These are phyloP conservation scores for Luvunga scandens DNA, from an alignment of 345 rosid genomes.

Conservation along the genomic window DNA sequence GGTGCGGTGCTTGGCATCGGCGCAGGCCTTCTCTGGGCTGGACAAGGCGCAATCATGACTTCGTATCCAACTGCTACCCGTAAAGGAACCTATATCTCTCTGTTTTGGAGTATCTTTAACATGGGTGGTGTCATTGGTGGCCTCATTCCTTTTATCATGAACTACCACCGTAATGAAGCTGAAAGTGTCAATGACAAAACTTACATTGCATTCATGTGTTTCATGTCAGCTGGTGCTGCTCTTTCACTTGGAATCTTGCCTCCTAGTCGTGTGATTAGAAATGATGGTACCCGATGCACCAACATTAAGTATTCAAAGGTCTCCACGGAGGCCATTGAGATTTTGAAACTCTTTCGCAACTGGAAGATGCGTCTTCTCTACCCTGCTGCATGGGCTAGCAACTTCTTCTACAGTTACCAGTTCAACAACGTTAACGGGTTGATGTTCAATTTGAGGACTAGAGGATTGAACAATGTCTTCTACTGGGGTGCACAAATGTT, in stretches of 20 bases:
- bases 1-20: slow-evolving; percentile 58
- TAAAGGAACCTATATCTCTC: slow-evolving; percentile 56
- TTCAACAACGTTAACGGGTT: slow-evolving; percentile 50
- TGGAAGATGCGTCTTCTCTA: slow-evolving; percentile 56
- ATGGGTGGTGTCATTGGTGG: slow-evolving; percentile 74
- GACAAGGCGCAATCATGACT: slow-evolving; percentile 73
- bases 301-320: slow-evolving; percentile 44
- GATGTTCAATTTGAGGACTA: slow-evolving; percentile 54
- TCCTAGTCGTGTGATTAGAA: slow-evolving; percentile 42
- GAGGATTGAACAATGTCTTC: slow-evolving; percentile 67
- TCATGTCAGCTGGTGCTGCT: slow-evolving; percentile 45
- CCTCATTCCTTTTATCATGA: slow-evolving; percentile 54
- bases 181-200: slow-evolving; percentile 54
- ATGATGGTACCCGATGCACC: slow-evolving; percentile 49
- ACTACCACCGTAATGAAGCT: slow-evolving; percentile 35
- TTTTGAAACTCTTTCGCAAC: slow-evolving; percentile 44
- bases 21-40: slow-evolving; percentile 71
- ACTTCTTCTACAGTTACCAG: slow-evolving; percentile 66
- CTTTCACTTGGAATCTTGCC: slow-evolving; percentile 51
- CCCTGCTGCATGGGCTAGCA: slow-evolving; percentile 70
- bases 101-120: slow-evolving; percentile 65
- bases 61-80: slow-evolving; percentile 53
- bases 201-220: slow-evolving; percentile 59
- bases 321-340: slow-evolving; percentile 39
- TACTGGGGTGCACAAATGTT: slow-evolving; percentile 74